Evolutionary conservation across 495 filamentous ascomycete genomes (phyloP), one percentile per base, ranked within the genome.

Genomic region (Staphylotrichum longicolle): DNA sequence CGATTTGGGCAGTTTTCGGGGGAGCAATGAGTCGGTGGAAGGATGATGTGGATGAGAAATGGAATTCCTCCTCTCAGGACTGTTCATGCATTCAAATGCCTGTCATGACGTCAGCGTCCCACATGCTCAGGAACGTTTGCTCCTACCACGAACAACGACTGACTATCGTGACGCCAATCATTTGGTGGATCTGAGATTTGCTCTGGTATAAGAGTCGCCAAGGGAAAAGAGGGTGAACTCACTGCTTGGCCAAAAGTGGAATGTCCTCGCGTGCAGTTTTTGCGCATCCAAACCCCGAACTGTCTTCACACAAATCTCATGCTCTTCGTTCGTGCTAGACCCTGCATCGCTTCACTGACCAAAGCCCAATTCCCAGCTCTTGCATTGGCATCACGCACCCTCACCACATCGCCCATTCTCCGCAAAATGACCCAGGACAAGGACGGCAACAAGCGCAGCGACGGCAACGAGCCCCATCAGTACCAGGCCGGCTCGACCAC

Each of bases 391-490:
- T 34, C 44, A 32, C 42, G 32, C 32, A 27, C 30, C 34, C 33
- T 39, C 54, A 39, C 44, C 55, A 40, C 8, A 3, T 57, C 55
- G 0, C 20, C 44, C 4, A 7, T 12, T 14, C 27, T 44, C 47
- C 0, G 5, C 20, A 65, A 44, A 48, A 65, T 68, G 54, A 5
- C 30, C 15, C 8, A 58, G 12, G 53, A 45, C 35, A 30, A 30
- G 4, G 8, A 58, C 5, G 62, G 46, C 46, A 50, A 47, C 66
- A 67, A 58, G 30, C 57, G 30, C 4, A 57, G 51, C 57, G n/a
- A 57, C 10, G 65, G 58, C 15, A 30, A 56, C 32, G 59, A 72
- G 40, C 61, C 68, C 3, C 68, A 70, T 49, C 70, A 70, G 20
- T 58, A 66, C 47, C 70, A 72, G 33, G 63, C 70, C 11, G 32